Evolutionary conservation across 2,329 filamentous ascomycete genomes (phyloP).

Genomic region (Furcasterigmium furcatum): DNA sequence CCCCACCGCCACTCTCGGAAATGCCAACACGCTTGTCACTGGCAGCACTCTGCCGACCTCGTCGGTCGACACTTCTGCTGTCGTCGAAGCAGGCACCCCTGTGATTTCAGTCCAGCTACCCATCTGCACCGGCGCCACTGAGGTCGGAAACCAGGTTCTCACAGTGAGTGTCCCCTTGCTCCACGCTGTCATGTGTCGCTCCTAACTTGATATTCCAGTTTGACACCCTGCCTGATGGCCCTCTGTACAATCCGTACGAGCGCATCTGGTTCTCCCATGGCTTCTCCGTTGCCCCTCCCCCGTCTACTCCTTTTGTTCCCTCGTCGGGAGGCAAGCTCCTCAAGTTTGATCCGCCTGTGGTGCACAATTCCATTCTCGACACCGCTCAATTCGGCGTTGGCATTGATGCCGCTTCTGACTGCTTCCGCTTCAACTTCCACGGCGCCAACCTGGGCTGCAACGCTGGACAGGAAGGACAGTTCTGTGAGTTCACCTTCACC

Average conservation of each 20-base stretch:
- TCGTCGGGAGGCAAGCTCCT: constrained; percentile 35
- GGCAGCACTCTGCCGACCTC: background rate
- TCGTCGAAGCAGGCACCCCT: constrained; percentile 1
- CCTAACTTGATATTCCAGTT: constrained; percentile 28
- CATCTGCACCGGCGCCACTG: constrained; percentile 12
- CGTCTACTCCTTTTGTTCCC: constrained; percentile 27
- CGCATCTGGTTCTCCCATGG: constrained; percentile 39
- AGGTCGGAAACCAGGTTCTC: constrained; percentile 32
- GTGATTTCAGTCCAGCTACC: constrained; percentile 8
- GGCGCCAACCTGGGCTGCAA: constrained; percentile 35
- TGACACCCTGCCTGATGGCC: constrained; percentile 28
- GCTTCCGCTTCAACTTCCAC: constrained; percentile 36
- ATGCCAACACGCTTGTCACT: background rate
- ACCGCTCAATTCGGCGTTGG: constrained; percentile 36
- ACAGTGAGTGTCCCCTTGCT: constrained; percentile 23
- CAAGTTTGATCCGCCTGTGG: constrained; percentile 33
- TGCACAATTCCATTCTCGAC: constrained; percentile 27
- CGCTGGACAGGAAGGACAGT: constrained; percentile 27
- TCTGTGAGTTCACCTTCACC: constrained; percentile 38
- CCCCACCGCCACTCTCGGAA: constrained; percentile 6
- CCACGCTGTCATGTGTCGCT: background rate
- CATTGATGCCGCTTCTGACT: constrained; percentile 28
- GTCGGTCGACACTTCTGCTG: background rate
- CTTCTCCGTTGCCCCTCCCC: constrained; percentile 32
- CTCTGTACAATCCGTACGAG: constrained; percentile 33